Evolutionary conservation across 169 alveolate genomes (phyloP), one percentile per base, ranked within the genome.

Genomic region (Eimeria praecox): DNA sequence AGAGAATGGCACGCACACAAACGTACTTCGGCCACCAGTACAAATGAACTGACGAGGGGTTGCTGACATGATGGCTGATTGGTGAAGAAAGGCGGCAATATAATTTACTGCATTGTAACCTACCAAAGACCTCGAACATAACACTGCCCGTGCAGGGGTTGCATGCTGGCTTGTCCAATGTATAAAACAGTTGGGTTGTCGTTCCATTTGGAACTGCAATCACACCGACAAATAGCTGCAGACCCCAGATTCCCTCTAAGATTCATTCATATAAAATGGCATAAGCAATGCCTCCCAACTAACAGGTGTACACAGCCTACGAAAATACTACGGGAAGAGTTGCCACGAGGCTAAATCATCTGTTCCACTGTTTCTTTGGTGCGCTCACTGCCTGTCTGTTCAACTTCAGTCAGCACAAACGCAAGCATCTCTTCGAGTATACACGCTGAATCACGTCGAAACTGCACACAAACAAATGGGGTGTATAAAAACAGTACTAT

Each of bases 391-490:
- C 64, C 59, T 0, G 24, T 44, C 3, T 42, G 40, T 38, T 77
- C 87, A 40, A 77, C 40, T 22, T 77, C 64, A 6, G 5, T 8
- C 33, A 77, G 38, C 16, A 40, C 38, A 2, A 5, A 3, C 38
- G 8, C 20, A 12, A 44, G 1, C 56, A 77, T 9, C 38, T 77
- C 59, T 77, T 77, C 87, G 42, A 42, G 10, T 44, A 44, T 0
- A 22, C 10, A 5, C 3, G 54, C 87, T 44, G 22, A 38, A 16
- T 77, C 87, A 10, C 87, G 87, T 24, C 42, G n/a, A 77, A 77
- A 77, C 87, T 77, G 87, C 62, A 38, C 14, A 22, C 87, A 24
- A 59, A 77, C 87, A 42, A 40, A n/a, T 44, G 38, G 38, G 87
- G 27, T 0, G 20, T 20, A 22, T 22, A 20, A 77, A 22, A 10